phyloP scores from a whole-genome alignment of 2,329 filamentous ascomycete genomes.

The Fusarium sp. region DNA sequence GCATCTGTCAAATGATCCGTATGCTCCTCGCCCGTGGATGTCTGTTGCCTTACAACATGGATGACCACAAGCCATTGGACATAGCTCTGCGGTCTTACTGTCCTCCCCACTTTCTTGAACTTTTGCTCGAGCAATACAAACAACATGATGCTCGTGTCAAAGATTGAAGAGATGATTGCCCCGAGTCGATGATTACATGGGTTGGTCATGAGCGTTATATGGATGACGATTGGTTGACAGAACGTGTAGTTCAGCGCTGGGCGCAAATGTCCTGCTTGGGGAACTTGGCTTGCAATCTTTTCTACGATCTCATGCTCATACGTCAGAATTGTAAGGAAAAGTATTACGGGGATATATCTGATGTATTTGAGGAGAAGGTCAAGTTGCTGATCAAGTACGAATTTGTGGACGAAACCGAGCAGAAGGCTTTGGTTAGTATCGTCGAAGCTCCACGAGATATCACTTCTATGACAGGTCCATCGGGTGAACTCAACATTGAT shows the following conservation, averaged over 20 bases:
- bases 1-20: slow-evolving; percentile 5
- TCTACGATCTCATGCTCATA: background rate
- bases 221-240: too few species aligned
- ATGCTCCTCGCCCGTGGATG: background rate
- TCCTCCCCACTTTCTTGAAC: background rate
- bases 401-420: background rate
- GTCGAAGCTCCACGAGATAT: background rate
- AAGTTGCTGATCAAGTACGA: background rate
- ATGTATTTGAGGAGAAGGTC: slow-evolving; percentile 4
- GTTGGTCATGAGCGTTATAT: background rate
- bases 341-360: background rate
- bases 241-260: background rate
- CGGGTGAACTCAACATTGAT: background rate
- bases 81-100: background rate
- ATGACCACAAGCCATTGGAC: background rate
- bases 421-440: background rate
- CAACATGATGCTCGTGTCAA: background rate
- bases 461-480: fast-evolving
- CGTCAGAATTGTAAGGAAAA: fast-evolving
- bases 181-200: background rate
- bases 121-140: background rate
- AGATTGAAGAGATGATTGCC: fast-evolving
- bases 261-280: background rate
- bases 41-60: background rate
- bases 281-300: fast-evolving